Percentiles rank a stretch among this genome's conserved stretches.
phyloP scores from a whole-genome alignment of 495 filamentous ascomycete genomes.

The Penicillium egyptiacum region DNA sequence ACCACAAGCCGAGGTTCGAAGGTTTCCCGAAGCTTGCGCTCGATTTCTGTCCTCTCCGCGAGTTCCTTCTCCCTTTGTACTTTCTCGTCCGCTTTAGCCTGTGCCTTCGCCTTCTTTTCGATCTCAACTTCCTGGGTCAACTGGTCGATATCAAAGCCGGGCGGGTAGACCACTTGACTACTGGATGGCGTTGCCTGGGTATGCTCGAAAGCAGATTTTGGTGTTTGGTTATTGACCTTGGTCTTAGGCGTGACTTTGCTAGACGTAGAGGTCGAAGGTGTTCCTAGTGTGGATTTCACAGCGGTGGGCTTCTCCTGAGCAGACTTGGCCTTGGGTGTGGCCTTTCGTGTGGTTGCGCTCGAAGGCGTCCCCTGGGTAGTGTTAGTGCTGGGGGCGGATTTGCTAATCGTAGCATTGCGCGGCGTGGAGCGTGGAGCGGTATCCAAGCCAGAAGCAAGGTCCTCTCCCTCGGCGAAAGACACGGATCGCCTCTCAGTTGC shows the following conservation, averaged over 20 bases:
- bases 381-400: background rate
- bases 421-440: slow-evolving; percentile 13
- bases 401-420: background rate
- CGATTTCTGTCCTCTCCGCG: background rate
- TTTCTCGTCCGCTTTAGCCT: slow-evolving; percentile 3
- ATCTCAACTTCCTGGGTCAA: background rate
- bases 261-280: background rate
- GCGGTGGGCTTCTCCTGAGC: background rate
- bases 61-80: background rate
- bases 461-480: slow-evolving; percentile 27
- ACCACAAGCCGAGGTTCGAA: background rate
- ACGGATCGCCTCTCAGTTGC: slow-evolving; percentile 28
- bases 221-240: background rate
- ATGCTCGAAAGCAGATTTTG: background rate
- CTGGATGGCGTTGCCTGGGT: background rate
- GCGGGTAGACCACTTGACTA: background rate
- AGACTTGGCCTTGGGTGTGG: background rate
- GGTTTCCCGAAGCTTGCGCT: background rate
- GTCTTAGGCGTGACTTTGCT: background rate
- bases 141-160: background rate
- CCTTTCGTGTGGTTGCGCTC: background rate
- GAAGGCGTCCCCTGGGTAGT: background rate
- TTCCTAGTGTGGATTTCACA: background rate
- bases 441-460: slow-evolving; percentile 11
- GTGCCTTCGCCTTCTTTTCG: background rate